phyloP scores from a whole-genome alignment of 176 grass and related monocot genomes.

The Raddia guianensis region DNA sequence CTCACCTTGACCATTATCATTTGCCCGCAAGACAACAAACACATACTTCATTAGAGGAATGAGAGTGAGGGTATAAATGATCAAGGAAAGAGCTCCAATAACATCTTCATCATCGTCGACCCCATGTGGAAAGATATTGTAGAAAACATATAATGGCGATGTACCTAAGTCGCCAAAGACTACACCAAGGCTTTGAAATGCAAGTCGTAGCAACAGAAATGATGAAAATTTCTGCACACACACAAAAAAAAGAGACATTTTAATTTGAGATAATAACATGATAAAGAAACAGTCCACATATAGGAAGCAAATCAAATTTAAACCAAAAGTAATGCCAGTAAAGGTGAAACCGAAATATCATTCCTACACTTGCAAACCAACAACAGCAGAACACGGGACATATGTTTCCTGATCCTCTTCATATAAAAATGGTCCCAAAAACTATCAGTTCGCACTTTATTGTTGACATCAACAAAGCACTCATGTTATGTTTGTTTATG shows the following conservation, averaged over 20 bases:
- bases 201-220: slow-evolving; percentile 54
- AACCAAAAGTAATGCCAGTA: not conserved
- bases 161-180: slow-evolving; percentile 87
- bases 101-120: slow-evolving; percentile 70
- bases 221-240: slow-evolving; percentile 73
- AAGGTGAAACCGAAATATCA: slow-evolving; percentile 6
- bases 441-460: not conserved
- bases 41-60: slow-evolving; percentile 89
- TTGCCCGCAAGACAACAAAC: slow-evolving; percentile 73
- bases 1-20: slow-evolving; percentile 91
- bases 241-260: slow-evolving; percentile 22
- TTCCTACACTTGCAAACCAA: slow-evolving; percentile 17
- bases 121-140: slow-evolving; percentile 75
- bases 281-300: not conserved
- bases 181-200: slow-evolving; percentile 81
- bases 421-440: slow-evolving; percentile 20
- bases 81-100: slow-evolving; percentile 81
- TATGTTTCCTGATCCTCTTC: slow-evolving; percentile 6
- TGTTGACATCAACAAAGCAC: not conserved
- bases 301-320: not conserved
- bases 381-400: slow-evolving; percentile 1
- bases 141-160: slow-evolving; percentile 92
- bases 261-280: not conserved
- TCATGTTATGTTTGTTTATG: slow-evolving; percentile 25
- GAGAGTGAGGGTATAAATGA: slow-evolving; percentile 87